Evolutionary conservation across 495 filamentous ascomycete genomes (phyloP).

Genomic region (Haplographium delicatum): DNA sequence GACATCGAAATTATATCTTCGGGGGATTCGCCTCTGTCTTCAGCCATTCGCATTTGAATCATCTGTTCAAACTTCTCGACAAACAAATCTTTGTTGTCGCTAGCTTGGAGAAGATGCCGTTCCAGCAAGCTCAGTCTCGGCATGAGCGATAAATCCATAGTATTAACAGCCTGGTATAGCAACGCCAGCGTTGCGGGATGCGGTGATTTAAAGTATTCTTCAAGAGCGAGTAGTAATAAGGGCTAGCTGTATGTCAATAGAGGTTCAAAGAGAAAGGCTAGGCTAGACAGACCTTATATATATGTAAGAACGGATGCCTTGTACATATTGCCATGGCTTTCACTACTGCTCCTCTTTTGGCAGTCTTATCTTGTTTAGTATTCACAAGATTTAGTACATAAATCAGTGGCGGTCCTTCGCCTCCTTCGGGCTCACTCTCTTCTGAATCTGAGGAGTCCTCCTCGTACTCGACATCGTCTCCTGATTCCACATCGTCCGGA

Average conservation of each 20-base stretch:
- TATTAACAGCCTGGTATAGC: conserved; percentile 88
- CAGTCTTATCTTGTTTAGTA: conserved; percentile 90
- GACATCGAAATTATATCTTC: conserved; percentile 39
- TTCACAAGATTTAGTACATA: conserved; percentile 98
- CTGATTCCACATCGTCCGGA: conserved; percentile 40
- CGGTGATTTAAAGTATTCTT: conserved; percentile 95
- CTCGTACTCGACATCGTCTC: conserved; percentile 40
- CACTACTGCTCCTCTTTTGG: conserved; percentile 87
- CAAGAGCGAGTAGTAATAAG: conserved; percentile 85
- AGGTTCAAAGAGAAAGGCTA: neutral
- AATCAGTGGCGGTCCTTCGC: conserved; percentile 84
- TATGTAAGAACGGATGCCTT: conserved; percentile 95
- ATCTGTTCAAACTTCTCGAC: conserved; percentile 96
- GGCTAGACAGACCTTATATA: conserved; percentile 72
- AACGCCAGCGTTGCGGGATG: conserved; percentile 83
- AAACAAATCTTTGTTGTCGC: conserved; percentile 93
- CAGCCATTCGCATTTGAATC: conserved; percentile 60
- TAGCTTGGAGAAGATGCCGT: conserved; percentile 78
- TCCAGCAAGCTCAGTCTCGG: conserved; percentile 81
- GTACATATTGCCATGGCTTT: conserved; percentile 99
- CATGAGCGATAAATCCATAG: conserved; percentile 95
- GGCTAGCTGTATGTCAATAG: conserved; percentile 48
- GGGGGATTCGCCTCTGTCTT: conserved; percentile 40
- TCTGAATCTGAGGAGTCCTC: conserved; percentile 55
- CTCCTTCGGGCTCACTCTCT: conserved; percentile 57